These are phyloP conservation scores for Magnolia kwangsiensis DNA, from an alignment of 164 flowering plant genomes.

Conservation along the genomic window DNA sequence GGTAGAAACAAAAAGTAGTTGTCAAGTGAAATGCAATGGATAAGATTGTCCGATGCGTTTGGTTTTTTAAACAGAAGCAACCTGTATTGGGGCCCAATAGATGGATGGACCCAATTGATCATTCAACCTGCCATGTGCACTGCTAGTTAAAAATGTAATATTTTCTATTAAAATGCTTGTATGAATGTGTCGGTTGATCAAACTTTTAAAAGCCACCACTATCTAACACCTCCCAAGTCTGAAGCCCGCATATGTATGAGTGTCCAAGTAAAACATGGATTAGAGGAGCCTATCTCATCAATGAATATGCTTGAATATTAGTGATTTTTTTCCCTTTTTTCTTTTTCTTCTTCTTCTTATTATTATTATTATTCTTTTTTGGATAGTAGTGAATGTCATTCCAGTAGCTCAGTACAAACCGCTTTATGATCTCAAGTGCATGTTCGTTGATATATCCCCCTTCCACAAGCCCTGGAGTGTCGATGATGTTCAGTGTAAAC, in stretches of 20 bases:
- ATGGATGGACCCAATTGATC: no score
- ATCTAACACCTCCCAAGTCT: neutral
- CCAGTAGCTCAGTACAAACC: constrained; percentile 35
- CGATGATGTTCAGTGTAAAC: constrained; percentile 76
- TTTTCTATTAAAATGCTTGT: neutral
- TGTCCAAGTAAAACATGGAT: neutral
- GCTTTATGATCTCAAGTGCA: constrained; percentile 75
- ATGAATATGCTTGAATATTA: neutral
- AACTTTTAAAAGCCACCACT: neutral
- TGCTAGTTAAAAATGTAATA: no score
- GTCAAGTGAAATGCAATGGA: no score
- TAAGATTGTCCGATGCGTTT: no score
- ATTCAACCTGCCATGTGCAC: no score
- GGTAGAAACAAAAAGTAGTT: no score
- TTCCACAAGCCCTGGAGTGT: constrained; percentile 95
- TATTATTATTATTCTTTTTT: neutral
- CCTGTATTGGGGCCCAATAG: no score
- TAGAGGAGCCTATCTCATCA: neutral
- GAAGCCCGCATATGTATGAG: neutral
- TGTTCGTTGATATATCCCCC: constrained; percentile 87
- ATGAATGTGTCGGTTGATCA: neutral
- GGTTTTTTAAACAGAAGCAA: no score
- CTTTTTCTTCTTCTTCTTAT: no score
- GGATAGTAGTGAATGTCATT: neutral
- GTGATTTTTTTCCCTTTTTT: no score